phyloP scores from a whole-genome alignment of 2,329 filamentous ascomycete genomes.

The Penicillium sp. region DNA sequence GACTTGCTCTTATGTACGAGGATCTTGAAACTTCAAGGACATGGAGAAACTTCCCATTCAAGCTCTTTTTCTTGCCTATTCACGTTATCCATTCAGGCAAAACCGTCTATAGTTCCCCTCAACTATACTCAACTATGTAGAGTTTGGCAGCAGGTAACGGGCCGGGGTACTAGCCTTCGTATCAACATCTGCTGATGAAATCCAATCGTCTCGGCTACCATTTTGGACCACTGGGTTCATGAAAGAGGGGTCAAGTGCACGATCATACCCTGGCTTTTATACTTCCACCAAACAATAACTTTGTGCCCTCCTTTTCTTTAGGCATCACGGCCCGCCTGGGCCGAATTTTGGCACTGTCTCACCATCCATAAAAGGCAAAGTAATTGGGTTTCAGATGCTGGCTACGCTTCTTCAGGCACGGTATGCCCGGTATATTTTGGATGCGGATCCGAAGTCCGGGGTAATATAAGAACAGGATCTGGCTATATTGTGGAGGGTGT shows the following conservation, averaged over 20 bases:
- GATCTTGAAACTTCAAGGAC: background rate
- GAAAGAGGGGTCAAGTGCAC: background rate
- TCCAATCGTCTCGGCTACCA: background rate
- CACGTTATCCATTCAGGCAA: background rate
- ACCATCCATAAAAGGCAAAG: no score
- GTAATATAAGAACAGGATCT: background rate
- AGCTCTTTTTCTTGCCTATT: background rate
- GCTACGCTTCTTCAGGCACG: slow-evolving; percentile 6
- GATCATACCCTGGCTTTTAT: background rate
- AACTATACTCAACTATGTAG: background rate
- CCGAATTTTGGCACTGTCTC: background rate
- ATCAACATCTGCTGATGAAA: background rate
- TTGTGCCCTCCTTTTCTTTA: background rate
- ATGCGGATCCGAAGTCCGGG: background rate
- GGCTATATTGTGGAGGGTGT: background rate
- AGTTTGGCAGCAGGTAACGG: background rate
- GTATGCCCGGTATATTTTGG: background rate
- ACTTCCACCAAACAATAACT: background rate
- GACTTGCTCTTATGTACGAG: background rate
- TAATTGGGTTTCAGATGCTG: background rate
- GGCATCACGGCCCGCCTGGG: background rate
- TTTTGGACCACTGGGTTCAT: background rate
- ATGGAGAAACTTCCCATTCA: background rate
- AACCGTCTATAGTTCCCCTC: background rate
- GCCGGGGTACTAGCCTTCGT: background rate